Evolutionary conservation across 306 rosid genomes (phyloP).

Genomic region (Cucurbita pepo): DNA sequence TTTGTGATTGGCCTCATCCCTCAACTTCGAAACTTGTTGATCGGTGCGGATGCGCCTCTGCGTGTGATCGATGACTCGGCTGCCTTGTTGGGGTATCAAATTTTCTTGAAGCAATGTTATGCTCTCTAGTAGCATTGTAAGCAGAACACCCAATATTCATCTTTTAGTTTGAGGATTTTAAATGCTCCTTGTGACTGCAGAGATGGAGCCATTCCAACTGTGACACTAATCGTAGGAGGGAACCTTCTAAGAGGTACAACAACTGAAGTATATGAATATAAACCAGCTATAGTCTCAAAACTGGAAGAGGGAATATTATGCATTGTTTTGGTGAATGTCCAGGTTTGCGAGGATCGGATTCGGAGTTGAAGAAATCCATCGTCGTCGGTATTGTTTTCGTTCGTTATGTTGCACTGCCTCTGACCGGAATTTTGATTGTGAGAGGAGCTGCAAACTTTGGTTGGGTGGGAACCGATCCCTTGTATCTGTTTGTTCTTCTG

Average conservation of each 20-base stretch:
- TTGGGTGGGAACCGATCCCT: slow-evolving; percentile 44
- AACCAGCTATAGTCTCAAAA: neutral
- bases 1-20: slow-evolving; percentile 48
- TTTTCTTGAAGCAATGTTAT: neutral
- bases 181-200: slow-evolving; percentile 16
- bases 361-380: slow-evolving; percentile 24
- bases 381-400: slow-evolving; percentile 33
- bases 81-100: slow-evolving; percentile 47
- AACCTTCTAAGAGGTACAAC: slow-evolving; percentile 51
- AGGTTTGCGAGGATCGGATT: slow-evolving; percentile 49
- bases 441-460: slow-evolving; percentile 46
- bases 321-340: neutral
- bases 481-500: slow-evolving; percentile 63
- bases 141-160: neutral
- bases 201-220: slow-evolving; percentile 53
- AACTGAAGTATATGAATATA: neutral
- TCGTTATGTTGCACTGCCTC: slow-evolving; percentile 45
- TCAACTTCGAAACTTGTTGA: slow-evolving; percentile 21
- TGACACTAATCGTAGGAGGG: slow-evolving; percentile 68
- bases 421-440: slow-evolving; percentile 33
- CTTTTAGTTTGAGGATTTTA: neutral
- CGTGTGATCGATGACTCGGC: slow-evolving; percentile 52
- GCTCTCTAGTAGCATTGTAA: neutral
- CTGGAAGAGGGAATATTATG: neutral
- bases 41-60: slow-evolving; percentile 59